phyloP scores from a whole-genome alignment of 2,329 filamentous ascomycete genomes.

The Diaporthe sp. region DNA sequence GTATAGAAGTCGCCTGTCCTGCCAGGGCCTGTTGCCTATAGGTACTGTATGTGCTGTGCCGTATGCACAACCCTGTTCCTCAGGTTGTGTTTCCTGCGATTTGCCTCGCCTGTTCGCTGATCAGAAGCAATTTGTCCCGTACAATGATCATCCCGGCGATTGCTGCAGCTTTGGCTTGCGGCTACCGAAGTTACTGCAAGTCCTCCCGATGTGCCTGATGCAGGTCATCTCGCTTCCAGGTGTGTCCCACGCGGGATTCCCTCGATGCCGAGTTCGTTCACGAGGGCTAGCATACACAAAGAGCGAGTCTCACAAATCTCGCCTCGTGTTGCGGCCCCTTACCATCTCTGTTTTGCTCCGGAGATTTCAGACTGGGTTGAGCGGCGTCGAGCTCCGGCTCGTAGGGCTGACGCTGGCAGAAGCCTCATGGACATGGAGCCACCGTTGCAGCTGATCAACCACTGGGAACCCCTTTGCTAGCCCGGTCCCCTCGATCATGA shows the following conservation, averaged over 20 bases:
- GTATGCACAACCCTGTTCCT: background rate
- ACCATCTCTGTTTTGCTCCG: background rate
- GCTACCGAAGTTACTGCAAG: conserved; percentile 16
- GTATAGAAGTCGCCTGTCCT: background rate
- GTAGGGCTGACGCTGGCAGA: conserved; percentile 30
- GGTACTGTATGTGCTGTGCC: background rate
- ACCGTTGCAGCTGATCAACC: conserved; percentile 19
- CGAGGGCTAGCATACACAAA: background rate
- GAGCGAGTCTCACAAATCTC: background rate
- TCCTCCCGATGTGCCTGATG: conserved; percentile 16
- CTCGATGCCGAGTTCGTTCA: background rate
- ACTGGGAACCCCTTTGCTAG: background rate
- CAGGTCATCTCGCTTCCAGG: conserved; percentile 14
- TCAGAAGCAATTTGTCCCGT: background rate
- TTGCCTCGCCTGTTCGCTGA: conserved; percentile 6
- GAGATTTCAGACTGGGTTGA: conserved; percentile 3
- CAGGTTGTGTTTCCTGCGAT: background rate
- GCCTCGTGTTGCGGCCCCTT: conserved; percentile 6
- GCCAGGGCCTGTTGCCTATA: background rate
- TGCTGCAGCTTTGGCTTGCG: conserved; percentile 16
- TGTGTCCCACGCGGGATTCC: background rate
- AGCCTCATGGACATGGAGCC: conserved; percentile 6
- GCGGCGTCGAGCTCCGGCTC: conserved; percentile 16
- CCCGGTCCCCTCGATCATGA: conserved; percentile 17
- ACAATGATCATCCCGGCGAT: background rate